A percentile compares a stretch with the other conserved stretches of the same genome.
Evolutionary conservation across 257 asterid species (phyloP).

Genomic region (Solanum boliviense): DNA sequence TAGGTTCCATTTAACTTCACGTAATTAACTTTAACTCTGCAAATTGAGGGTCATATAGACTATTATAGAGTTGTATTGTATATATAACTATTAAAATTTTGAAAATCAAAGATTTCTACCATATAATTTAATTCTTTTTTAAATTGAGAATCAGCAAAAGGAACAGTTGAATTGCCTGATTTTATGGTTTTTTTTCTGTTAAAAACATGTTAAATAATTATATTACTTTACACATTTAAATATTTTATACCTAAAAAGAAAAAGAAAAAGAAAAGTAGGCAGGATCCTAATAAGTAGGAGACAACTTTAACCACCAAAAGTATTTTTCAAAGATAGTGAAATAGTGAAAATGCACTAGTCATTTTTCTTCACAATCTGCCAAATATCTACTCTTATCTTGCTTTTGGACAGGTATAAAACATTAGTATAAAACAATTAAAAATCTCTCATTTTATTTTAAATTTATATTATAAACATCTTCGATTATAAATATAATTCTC

Average conservation of each 20-base stretch:
- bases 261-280: not conserved
- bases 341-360: not conserved
- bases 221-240: not conserved
- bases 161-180: not conserved
- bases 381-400: constrained; percentile 1
- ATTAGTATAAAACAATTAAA: not conserved
- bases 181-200: not conserved
- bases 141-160: not conserved
- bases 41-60: not conserved
- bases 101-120: no score
- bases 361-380: not conserved
- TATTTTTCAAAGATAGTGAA: not conserved
- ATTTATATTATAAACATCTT: not conserved
- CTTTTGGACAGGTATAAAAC: not conserved
- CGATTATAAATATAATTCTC: not conserved
- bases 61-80: not conserved
- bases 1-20: not conserved
- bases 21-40: not conserved
- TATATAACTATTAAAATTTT: not conserved
- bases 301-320: not conserved
- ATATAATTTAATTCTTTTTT: not conserved
- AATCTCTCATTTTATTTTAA: not conserved
- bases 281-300: not conserved
- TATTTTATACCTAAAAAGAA: not conserved
- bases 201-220: not conserved